Base-by-base conservation (phyloP, 148 eudicot genomes). In the Pouteria glomerata region DNA sequence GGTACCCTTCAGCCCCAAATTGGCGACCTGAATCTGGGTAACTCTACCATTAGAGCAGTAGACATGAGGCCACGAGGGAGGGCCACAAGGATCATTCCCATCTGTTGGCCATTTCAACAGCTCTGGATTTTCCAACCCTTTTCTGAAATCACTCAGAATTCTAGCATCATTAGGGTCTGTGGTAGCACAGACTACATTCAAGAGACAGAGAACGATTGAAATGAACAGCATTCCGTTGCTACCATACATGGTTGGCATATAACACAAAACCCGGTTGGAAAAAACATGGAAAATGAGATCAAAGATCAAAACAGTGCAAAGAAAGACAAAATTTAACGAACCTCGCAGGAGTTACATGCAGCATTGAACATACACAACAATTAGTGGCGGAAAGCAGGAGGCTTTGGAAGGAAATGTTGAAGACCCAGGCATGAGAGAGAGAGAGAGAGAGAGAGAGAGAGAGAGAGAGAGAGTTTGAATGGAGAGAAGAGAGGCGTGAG, bases 61-160 rank as follows among this genome's bases (percentile, higher is more conserved):
- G 33, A 89, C 80, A 81, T 83, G 84, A 55, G 83, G 81, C 96
- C 91, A 87, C 52, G 63, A 55, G 31, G 84, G 84, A 48, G 86
- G 84, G 14, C 88, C 96, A 84, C 91, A 89, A 31, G 96, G 96
- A 75, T 89, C 91, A 77, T 79, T 74, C 26, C 80, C 88, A 64
- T 76, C 62, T 0, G 62, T 56, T 3, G 95, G 95, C 96, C 96
- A 87, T 77, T 84, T 75, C n/a, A 89, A 71, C 10, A 89, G 85
- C 69, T 87, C 85, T 31, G 95, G 80, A 65, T 89, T 89, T 55
- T 85, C 82, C 57, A 89, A 34, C 35, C 95, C 95, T 53, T 82
- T 78, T 81, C 75, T 78, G 71, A 89, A 89, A 66, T 83, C 88
- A 79, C 74, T 82, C 66, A 87, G 52, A 56, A 87, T 67, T 68